Percentiles rank a stretch among this genome's conserved stretches.
Conservation (phyloP, 2,329 filamentous ascomycete genomes). For the Calonectria pauciramosa region DNA sequence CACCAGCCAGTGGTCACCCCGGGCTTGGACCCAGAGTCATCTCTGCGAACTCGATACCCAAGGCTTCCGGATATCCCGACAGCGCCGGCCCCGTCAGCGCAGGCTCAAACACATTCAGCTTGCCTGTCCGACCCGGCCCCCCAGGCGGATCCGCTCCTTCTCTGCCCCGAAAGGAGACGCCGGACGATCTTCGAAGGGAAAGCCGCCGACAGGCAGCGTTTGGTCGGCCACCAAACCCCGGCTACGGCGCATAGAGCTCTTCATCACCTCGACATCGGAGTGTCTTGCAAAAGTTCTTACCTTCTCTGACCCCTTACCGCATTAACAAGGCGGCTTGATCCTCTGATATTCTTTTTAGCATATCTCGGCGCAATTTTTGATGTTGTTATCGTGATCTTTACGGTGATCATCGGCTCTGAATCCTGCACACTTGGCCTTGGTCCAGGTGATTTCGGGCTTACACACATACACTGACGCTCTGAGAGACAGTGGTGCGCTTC, state of each 20-base stretch:
- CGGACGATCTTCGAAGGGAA: constrained; percentile 67
- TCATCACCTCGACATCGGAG: constrained; percentile 13
- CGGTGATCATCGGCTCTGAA: constrained; percentile 39
- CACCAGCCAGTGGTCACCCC: constrained; percentile 58
- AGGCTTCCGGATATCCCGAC: constrained; percentile 56
- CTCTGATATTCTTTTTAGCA: constrained; percentile 47
- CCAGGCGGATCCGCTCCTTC: constrained; percentile 71
- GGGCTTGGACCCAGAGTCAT: constrained; percentile 66
- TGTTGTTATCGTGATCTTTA: constrained; percentile 41
- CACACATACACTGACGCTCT: constrained; percentile 28
- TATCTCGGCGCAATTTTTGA: constrained; percentile 51
- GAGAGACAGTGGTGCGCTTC: constrained; percentile 32
- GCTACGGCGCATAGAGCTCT: constrained; percentile 49
- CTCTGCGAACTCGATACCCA: constrained; percentile 68
- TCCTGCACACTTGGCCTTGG: constrained; percentile 40
- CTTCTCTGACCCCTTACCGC: constrained; percentile 31
- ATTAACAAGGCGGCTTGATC: constrained; percentile 35
- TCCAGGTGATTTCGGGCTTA: constrained; percentile 24
- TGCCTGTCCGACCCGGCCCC: constrained; percentile 75
- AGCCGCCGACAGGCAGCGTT: constrained; percentile 68
- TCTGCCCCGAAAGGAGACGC: constrained; percentile 68
- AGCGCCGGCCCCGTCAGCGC: constrained; percentile 57
- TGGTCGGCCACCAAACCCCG: constrained; percentile 60
- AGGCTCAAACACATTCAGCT: constrained; percentile 67
- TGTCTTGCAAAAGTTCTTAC: constrained; percentile 31